These are phyloP conservation scores for Zygoascus hellenicus DNA, from an alignment of 1,139 yeast species.

Conservation along the genomic window DNA sequence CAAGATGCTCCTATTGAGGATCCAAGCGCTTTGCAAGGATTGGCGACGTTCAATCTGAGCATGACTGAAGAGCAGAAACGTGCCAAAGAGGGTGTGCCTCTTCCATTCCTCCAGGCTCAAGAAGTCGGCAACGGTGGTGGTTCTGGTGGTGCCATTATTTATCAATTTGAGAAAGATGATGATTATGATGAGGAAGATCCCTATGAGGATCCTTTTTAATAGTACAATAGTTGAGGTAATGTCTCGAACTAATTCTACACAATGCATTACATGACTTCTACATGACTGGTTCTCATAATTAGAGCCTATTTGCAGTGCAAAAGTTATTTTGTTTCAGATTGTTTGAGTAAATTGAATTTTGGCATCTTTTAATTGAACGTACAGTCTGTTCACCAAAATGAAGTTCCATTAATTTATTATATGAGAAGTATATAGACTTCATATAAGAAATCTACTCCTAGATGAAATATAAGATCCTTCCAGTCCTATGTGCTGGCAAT, in stretches of 20 bases:
- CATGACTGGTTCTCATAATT: not conserved
- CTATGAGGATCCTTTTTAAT: constrained; percentile 84
- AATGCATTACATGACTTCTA: not conserved
- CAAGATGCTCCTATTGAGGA: constrained; percentile 35
- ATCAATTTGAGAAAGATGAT: constrained; percentile 76
- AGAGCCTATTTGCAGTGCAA: too few species aligned
- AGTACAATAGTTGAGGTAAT: not conserved
- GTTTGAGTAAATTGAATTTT: too few species aligned
- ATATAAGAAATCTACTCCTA: too few species aligned
- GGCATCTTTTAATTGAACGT: too few species aligned
- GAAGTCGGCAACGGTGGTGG: constrained; percentile 64
- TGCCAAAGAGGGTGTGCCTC: constrained; percentile 78
- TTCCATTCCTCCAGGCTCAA: constrained; percentile 89
- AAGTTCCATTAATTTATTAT: too few species aligned
- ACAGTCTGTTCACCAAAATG: too few species aligned
- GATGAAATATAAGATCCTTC: too few species aligned
- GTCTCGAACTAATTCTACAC: too few species aligned
- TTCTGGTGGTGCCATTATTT: constrained; percentile 69
- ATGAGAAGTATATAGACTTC: too few species aligned
- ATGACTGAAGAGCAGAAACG: constrained; percentile 68
- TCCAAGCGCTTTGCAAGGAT: constrained; percentile 49
- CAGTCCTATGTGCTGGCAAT: too few species aligned
- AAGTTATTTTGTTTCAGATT: too few species aligned
- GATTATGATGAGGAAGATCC: constrained; percentile 98
- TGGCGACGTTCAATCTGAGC: constrained; percentile 82